Evolutionary conservation across 306 rosid genomes (phyloP), one percentile per base, ranked within the genome.

Genomic region (Medicago lupulina): DNA sequence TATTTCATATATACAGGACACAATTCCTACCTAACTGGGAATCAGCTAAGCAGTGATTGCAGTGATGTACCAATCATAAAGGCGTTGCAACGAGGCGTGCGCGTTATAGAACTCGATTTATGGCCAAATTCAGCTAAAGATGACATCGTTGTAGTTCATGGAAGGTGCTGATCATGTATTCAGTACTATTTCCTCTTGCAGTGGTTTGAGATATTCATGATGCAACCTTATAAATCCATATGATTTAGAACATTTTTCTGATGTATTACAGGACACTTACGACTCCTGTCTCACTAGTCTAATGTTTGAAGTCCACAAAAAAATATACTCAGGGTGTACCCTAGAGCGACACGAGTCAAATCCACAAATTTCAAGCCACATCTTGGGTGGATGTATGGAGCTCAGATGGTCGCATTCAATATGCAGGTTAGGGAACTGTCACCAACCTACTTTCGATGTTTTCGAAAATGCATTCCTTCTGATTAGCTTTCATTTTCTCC

Each of bases 1-100:
- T 94, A 94, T 86, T 94, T 85, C 91, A 94, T 91, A 90, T 90
- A 91, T 67, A 94, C 98, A 77, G 98, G 98, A 73, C 98, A 94
- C 86, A 94, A 94, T 87, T 94, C 98, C 43, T 94, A 91, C 76
- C 87, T 94, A 1, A 91, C 97, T 49, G 98, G 98, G 80, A 94
- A 94, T 88, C 98, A 94, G 76, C 90, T 94, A 13, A 94, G 93
- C 86, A 92, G 98, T 64, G 95, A 90, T 59, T 92, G 95, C 44
- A 94, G 98, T 36, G 95, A 87, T 68, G 87, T 70, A 46, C 98
- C 98, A 41, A 88, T 94, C 71, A 91, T 89, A 67, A 88, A 82
- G 85, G 87, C 96, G n/a, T 81, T 94, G 82, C 83, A 82, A 54
- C 57, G 60, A 43, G 97, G 96, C 12, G 91, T 94, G 18, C 84